Conservation (phyloP, 2,329 filamentous ascomycete species). For the Trichoderma sp. region DNA sequence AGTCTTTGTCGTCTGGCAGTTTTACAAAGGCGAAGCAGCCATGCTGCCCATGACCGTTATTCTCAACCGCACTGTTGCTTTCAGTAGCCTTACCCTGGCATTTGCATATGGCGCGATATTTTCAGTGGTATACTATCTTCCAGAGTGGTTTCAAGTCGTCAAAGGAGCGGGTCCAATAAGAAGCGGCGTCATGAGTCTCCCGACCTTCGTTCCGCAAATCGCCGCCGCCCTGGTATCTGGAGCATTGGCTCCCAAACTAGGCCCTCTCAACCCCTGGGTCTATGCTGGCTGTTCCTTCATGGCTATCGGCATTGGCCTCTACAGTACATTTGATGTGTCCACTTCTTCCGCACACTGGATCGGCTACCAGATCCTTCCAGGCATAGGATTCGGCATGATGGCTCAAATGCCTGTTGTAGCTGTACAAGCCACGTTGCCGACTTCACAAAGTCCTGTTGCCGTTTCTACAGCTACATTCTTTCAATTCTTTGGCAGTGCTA, state of each 20-base stretch:
- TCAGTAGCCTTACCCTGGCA: background rate
- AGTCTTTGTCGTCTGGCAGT: background rate
- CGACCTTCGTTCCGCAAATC: background rate
- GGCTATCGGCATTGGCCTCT: background rate
- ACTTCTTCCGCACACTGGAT: background rate
- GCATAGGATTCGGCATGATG: background rate
- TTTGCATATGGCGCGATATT: background rate
- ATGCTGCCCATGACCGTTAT: background rate
- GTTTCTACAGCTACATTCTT: constrained; percentile 4
- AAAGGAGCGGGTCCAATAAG: background rate
- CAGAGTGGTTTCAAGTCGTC: background rate
- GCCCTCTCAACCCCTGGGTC: background rate
- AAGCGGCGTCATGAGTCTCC: background rate
- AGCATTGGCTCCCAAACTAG: background rate
- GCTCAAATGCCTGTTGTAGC: constrained; percentile 9
- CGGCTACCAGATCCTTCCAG: background rate
- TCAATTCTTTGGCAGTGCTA: constrained; percentile 8
- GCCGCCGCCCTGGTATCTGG: background rate
- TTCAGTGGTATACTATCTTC: background rate
- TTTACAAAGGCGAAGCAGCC: background rate
- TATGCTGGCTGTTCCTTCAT: background rate
- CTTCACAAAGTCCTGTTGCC: background rate
- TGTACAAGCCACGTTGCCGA: background rate
- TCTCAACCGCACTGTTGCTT: background rate
- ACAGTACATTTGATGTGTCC: background rate